Base-by-base conservation (phyloP, 139 green algal species). In the Haematococcus sp. region DNA sequence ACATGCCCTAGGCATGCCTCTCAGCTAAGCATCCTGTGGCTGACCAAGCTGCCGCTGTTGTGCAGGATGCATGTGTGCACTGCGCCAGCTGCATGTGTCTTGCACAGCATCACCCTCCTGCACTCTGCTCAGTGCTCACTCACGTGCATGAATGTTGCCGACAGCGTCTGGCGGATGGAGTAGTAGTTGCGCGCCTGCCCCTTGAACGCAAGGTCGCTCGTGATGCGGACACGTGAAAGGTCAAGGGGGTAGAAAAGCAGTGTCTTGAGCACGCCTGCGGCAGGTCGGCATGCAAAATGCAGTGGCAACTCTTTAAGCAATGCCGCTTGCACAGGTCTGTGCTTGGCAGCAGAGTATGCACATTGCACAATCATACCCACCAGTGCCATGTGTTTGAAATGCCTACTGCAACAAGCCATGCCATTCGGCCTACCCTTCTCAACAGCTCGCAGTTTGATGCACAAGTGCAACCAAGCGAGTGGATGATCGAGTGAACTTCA, bases 201-300 rank as follows among this genome's bases (percentile, higher is more conserved):
- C 7, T 70, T 25, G 33, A 56, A 15, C 22, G 74, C 71, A n/a
- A 70, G 80, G 70, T 92, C 85, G 3, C 85, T 85, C 17, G 85
- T 88, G 52, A 92, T 83, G 30, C 87, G 77, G 0, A 81, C 89
- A 34, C 86, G 75, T 52, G 59, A 66, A 11, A 93, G 60, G 58
- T 91, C 86, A 16, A 93, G 76, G 5, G 88, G 88, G 67, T 93
- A 89, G 27, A 89, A 83, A 49, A 90, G 52, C 51, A 75, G 40
- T 17, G 76, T 85, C 63, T 81, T 79, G 4, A 87, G 63, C 32
- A 89, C 32, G 44, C 75, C 60, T 75, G 68, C 32, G 56, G 33
- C 9, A 73, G 22, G 59, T 40, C 7, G 40, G 40, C 40, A 49
- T 49, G 54, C 54, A 13, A 61, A 28, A 55, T 15, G 15, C 46